Base-by-base conservation (phyloP, 1,284 basidiomycete species). In the Sanghuangporus sanghuang region DNA sequence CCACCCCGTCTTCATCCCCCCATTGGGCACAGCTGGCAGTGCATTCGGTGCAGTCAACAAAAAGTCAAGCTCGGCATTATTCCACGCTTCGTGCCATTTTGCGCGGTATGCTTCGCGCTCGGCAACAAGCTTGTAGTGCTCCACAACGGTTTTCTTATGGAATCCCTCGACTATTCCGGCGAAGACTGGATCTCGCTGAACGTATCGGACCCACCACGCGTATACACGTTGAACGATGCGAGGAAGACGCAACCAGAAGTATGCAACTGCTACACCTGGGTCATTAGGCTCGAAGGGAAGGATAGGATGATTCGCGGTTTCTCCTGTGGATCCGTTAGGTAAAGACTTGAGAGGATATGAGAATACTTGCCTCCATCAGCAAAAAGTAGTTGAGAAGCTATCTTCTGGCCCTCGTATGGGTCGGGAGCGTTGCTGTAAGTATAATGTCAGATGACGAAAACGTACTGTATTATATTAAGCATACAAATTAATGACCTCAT, bases 41-140 rank as follows among this genome's bases (percentile, higher is more conserved):
- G 82, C 80, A 68, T 85, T 84, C 5, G 84, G 81, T 11, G 83
- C 84, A 3, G 82, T 84, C 57, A 90, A 73, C 32, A 90, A 72
- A 64, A 84, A 83, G 73, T 90, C 86, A 36, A 87, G 74, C 5
- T 76, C 75, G 21, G 79, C 68, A 48, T 78, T 76, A 55, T 83
- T 76, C 85, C 85, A 87, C 42, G 81, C 79, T 62, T 78, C 75
- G 66, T 78, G 76, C 79, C 81, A 83, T 40, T 71, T 67, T 23
- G 69, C 68, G 2, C 74, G 73, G 61, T 79, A 85, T 4, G 69
- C 70, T 59, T 84, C 77, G 1, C 82, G 75, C 66, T 74, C 67
- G 9, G 73, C 75, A 2, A 79, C 75, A 66, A 81, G 80, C 12
- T 73, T 66, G 71, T 78, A 81, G 42, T 77, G 77, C 61, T 84